These are phyloP conservation scores for Colletotrichum sp. DNA, from an alignment of 2,329 filamentous ascomycete genomes.

Conservation along the genomic window DNA sequence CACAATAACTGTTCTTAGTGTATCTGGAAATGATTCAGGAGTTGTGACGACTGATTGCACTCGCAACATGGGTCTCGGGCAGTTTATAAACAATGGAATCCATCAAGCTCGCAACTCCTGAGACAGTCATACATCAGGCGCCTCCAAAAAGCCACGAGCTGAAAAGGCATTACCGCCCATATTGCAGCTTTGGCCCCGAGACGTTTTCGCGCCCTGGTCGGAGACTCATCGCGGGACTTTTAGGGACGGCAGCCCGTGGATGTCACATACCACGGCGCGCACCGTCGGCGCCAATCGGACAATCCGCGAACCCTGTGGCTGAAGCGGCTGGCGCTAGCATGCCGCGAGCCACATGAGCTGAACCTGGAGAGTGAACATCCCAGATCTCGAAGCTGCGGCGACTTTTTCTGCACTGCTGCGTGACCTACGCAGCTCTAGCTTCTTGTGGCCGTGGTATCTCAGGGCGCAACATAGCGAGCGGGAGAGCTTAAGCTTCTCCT, in stretches of 20 bases:
- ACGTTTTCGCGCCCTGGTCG: neutral
- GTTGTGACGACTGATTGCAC: neutral
- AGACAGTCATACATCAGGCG: neutral
- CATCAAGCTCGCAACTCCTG: neutral
- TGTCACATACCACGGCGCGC: neutral
- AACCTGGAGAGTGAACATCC: neutral
- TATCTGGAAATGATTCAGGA: neutral
- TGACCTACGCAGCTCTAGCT: neutral
- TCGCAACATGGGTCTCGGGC: neutral
- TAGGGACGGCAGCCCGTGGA: neutral
- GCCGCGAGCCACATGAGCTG: neutral
- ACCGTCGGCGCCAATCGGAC: constrained; percentile 4
- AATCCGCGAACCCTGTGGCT: neutral
- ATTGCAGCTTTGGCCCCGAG: neutral
- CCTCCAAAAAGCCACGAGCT: neutral
- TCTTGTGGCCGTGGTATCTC: neutral
- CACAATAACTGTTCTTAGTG: neutral
- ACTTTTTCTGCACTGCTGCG: neutral
- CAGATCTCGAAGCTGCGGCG: neutral
- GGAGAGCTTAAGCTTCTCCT: neutral
- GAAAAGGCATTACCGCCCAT: neutral
- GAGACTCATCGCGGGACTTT: constrained; percentile 11
- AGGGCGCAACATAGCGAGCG: neutral
- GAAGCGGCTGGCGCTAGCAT: neutral
- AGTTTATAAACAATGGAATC: neutral